phyloP scores from a whole-genome alignment of 225 moss, liverwort and hornwort species.

The Lunularia cruciata region DNA sequence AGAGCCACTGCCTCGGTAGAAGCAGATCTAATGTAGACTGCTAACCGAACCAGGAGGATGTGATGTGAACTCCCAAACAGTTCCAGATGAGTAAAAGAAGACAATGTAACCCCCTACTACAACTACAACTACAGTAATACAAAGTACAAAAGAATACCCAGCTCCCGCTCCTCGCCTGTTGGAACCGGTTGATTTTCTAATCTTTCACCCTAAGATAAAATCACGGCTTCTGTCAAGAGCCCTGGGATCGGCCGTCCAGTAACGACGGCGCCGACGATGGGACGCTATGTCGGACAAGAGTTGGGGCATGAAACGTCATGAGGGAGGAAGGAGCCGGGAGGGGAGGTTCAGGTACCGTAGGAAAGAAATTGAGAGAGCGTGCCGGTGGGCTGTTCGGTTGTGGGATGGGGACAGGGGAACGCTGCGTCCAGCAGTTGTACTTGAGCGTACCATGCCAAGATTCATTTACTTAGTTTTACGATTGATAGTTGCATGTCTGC shows the following conservation, averaged over 20 bases:
- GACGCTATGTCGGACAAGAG: conserved; percentile 6
- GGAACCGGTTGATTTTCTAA: too few species aligned
- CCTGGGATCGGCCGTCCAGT: background rate
- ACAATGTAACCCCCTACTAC: too few species aligned
- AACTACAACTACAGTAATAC: too few species aligned
- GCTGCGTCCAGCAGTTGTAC: background rate
- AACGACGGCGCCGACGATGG: conserved; percentile 9
- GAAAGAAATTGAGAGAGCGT: background rate
- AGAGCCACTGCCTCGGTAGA: background rate
- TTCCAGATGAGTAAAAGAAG: too few species aligned
- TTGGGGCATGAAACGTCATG: conserved; percentile 9
- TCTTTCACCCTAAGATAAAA: too few species aligned
- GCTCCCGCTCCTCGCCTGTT: too few species aligned
- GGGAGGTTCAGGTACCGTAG: background rate
- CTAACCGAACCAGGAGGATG: too few species aligned
- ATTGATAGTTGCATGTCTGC: too few species aligned
- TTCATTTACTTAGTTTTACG: too few species aligned
- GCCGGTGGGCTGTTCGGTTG: background rate
- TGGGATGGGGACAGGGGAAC: background rate
- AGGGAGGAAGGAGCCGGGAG: background rate
- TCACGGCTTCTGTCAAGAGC: too few species aligned
- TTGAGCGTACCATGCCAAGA: conserved; percentile 1
- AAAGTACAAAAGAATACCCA: too few species aligned
- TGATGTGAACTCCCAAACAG: too few species aligned
- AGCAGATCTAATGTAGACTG: conserved; percentile 15